Evolutionary conservation across 2,329 filamentous ascomycete genomes (phyloP).

Genomic region (Exophiala calicioides): DNA sequence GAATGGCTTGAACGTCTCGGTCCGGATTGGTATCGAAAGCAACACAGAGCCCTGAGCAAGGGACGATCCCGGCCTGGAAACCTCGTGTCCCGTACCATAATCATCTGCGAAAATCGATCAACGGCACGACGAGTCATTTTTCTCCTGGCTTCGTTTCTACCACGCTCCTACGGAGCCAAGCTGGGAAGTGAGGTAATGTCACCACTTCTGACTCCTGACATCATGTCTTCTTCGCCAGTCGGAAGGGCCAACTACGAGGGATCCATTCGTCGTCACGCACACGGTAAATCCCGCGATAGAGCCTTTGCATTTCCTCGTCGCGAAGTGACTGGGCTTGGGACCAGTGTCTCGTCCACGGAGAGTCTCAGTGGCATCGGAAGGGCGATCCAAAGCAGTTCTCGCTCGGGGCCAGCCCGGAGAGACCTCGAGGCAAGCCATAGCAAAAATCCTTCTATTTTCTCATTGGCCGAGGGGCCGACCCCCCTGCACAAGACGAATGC

Average conservation of each 20-base stretch:
- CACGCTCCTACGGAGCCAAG: conserved; percentile 34
- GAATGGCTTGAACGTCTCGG: conserved; percentile 60
- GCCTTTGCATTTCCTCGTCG: conserved; percentile 15
- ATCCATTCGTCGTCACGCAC: conserved; percentile 16
- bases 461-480: conserved; percentile 48
- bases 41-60: conserved; percentile 52
- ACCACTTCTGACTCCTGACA: conserved; percentile 23
- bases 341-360: conserved; percentile 48
- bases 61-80: conserved; percentile 48
- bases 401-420: conserved; percentile 1
- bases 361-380: conserved; percentile 33
- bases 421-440: conserved; percentile 4
- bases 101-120: conserved; percentile 61
- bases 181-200: conserved; percentile 18
- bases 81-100: conserved; percentile 57
- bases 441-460: conserved; percentile 37
- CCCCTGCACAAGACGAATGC: conserved; percentile 48
- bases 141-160: conserved; percentile 59
- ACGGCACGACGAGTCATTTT: conserved; percentile 60
- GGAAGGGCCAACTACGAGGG: conserved; percentile 10
- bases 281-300: conserved; percentile 19
- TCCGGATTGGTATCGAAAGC: conserved; percentile 56
- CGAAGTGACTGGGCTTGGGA: conserved; percentile 34
- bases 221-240: conserved; percentile 19
- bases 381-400: conserved; percentile 13